Evolutionary conservation across 2,329 filamentous ascomycete species (phyloP).

Genomic region (Aspergillaceae sp.): DNA sequence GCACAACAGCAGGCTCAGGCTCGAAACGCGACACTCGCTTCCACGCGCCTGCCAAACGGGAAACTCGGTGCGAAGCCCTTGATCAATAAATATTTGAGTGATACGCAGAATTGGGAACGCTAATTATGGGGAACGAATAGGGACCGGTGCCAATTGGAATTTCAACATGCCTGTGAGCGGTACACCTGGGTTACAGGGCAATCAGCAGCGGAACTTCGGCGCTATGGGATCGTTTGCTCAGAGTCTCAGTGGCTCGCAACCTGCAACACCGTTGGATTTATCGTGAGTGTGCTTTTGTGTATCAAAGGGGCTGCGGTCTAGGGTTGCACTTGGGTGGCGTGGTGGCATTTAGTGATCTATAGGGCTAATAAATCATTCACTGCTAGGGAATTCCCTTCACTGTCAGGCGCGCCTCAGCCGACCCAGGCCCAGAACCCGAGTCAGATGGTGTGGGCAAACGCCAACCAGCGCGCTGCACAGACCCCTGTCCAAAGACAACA

Average conservation of each 20-base stretch:
- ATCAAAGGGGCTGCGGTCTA: not conserved
- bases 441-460: slow-evolving; percentile 50
- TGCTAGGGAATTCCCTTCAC: slow-evolving; percentile 52
- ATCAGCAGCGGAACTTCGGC: slow-evolving; percentile 44
- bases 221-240: slow-evolving; percentile 49
- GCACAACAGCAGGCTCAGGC: slow-evolving; percentile 42
- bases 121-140: slow-evolving; percentile 26
- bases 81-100: slow-evolving; percentile 1
- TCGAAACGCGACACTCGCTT: slow-evolving; percentile 40
- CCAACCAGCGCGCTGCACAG: slow-evolving; percentile 45
- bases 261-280: slow-evolving; percentile 46
- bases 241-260: slow-evolving; percentile 46
- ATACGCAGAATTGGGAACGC: slow-evolving; percentile 9
- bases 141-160: slow-evolving; percentile 49
- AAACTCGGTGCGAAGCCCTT: slow-evolving; percentile 41
- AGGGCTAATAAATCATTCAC: slow-evolving; percentile 5
- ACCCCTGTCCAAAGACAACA: slow-evolving; percentile 47
- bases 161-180: slow-evolving; percentile 48
- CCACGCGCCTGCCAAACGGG: slow-evolving; percentile 45
- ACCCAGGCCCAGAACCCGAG: slow-evolving; percentile 44
- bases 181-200: slow-evolving; percentile 42
- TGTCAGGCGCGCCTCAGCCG: slow-evolving; percentile 50
- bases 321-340: not conserved
- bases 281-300: slow-evolving; percentile 40
- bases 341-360: not conserved